Percentiles rank a stretch among this genome's conserved stretches.
phyloP scores from a whole-genome alignment of 176 grass and related monocot species.

The Pontederia paniculata region DNA sequence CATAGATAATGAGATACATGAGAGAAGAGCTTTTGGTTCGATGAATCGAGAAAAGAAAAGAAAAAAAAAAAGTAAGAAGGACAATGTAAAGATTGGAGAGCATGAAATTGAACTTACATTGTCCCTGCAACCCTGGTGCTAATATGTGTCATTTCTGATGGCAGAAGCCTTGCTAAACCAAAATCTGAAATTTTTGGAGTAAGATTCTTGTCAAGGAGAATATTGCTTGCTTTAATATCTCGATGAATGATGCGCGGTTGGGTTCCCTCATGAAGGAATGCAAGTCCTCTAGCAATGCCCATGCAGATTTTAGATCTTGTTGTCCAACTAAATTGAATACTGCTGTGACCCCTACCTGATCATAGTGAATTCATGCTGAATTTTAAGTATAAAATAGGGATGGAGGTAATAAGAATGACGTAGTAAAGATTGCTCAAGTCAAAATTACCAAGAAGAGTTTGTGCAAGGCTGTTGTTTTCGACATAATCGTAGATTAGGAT shows the following conservation, averaged over 20 bases:
- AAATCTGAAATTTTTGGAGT: neutral
- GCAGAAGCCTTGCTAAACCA: neutral
- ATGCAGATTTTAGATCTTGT: conserved; percentile 3
- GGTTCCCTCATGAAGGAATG: neutral
- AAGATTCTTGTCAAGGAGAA: conserved; percentile 4
- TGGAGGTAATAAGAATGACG: neutral
- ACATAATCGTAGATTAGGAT: conserved; percentile 80
- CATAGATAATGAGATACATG: neutral
- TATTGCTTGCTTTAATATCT: conserved; percentile 6
- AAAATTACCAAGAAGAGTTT: conserved; percentile 56
- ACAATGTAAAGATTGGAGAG: neutral
- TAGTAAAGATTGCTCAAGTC: neutral
- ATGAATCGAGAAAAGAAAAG: neutral
- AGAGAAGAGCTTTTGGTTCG: neutral
- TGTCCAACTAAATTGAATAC: neutral
- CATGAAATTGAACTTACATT: neutral
- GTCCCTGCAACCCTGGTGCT: conserved; percentile 1
- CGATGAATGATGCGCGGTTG: neutral
- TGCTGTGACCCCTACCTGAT: neutral
- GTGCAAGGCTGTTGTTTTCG: conserved; percentile 80
- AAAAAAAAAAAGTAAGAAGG: neutral
- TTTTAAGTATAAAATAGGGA: too few relatives aligned
- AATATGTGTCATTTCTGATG: neutral
- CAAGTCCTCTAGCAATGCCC: neutral
- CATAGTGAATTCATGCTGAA: neutral